A percentile compares a stretch with the other conserved stretches of the same genome.
These are phyloP conservation scores for Pouteria campechiana DNA, from an alignment of 179 eudicot species.

Conservation along the genomic window DNA sequence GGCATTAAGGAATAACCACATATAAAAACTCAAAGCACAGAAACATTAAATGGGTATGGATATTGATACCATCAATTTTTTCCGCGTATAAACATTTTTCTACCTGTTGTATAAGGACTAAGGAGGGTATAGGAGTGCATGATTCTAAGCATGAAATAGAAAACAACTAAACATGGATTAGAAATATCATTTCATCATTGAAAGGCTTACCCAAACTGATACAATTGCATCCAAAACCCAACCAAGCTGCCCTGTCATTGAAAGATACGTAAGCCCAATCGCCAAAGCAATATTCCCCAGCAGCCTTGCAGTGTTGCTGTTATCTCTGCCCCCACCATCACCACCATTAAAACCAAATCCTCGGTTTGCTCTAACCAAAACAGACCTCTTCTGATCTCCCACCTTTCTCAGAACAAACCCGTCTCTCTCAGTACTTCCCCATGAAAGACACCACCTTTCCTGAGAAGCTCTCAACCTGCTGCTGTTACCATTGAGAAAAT, in stretches of 20 bases:
- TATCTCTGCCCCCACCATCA: conserved; percentile 38
- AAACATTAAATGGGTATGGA: too few species aligned
- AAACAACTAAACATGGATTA: too few species aligned
- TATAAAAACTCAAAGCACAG: too few species aligned
- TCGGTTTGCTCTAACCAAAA: conserved; percentile 38
- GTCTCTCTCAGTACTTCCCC: conserved; percentile 19
- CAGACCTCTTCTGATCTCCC: conserved; percentile 32
- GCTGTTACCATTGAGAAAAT: too few species aligned
- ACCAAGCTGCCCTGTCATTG: conserved; percentile 81
- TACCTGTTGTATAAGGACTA: too few species aligned
- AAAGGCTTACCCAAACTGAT: conserved; percentile 66
- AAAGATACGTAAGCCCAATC: conserved; percentile 64
- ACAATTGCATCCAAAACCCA: conserved; percentile 88
- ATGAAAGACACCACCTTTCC: conserved; percentile 13
- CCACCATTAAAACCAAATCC: conserved; percentile 53
- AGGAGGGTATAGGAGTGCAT: too few species aligned
- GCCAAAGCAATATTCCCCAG: conserved; percentile 80
- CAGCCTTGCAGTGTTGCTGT: conserved; percentile 31
- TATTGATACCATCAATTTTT: too few species aligned
- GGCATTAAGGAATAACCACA: too few species aligned
- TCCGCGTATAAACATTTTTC: too few species aligned
- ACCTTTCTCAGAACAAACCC: conserved; percentile 23
- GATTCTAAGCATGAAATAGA: too few species aligned
- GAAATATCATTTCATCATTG: too few species aligned
- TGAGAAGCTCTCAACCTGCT: conserved; percentile 6